Base-by-base conservation (phyloP, 1,284 basidiomycete genomes). In the Xerocomus amazonicus region DNA sequence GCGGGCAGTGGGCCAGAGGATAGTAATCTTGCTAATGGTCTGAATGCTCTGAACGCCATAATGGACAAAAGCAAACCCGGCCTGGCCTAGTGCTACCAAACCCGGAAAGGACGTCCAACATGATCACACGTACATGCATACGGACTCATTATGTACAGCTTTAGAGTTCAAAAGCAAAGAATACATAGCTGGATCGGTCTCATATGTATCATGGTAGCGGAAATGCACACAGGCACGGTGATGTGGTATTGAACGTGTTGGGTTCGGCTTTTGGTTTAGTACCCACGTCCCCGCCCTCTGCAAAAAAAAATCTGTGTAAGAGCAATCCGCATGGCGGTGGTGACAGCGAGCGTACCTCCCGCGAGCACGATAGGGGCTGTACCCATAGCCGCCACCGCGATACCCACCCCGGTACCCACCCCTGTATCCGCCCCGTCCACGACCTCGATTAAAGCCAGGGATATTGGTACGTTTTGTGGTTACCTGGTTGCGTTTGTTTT, bases 401-500 rank as follows among this genome's bases (percentile, higher is more conserved):
- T 77, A 79, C 38, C 75, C 74, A 31, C 79, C 78, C 50, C 79
- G 65, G 57, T 70, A 74, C 13, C 85, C 84, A 16, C 88, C 89
- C 58, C 88, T 71, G 65, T 84, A 88, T 3, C 78, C 83, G n/a
- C 87, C 81, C 50, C 89, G 74, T 47, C 91, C 88, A 40, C 92
- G 75, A 19, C 92, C 90, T 45, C 92, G 81, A 58, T 81, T 88
- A 73, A 91, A 93, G 1, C 91, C 92, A 26, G 93, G 94, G 47
- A 97, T 71, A 67, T 97, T 97, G 33, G 94, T 97, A 56, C 94
- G 80, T 70, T 97, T 97, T 45, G 90, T 77, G 43, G 88, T 92
- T 46, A 97, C 93, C 92, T 94, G 46, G 9, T 28, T 48, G 43
- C 23, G 26, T 17, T 48, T n/a, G 43, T 45, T 43, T 41, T 43